A percentile compares a stretch with the other conserved stretches of the same genome.
Evolutionary conservation across 2,329 filamentous ascomycete genomes (phyloP).

Genomic region (Pleurostoma richardsiae): DNA sequence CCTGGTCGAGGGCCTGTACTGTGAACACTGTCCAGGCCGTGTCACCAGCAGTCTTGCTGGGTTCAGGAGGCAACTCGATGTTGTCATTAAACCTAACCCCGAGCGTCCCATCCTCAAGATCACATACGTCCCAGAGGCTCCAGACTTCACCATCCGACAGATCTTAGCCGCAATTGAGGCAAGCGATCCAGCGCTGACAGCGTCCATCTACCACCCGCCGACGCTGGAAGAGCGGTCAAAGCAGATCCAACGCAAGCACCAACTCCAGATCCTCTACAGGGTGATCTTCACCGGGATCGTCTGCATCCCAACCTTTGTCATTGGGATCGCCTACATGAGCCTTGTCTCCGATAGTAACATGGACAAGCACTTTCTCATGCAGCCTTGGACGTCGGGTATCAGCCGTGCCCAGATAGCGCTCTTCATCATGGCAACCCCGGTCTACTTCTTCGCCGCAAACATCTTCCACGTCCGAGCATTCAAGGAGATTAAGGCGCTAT

Average conservation of each 20-base stretch:
- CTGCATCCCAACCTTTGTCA: conserved; percentile 77
- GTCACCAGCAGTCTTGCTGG: conserved; percentile 49
- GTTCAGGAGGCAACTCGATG: conserved; percentile 44
- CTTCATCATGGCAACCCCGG: conserved; percentile 75
- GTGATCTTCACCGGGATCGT: conserved; percentile 63
- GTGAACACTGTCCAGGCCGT: conserved; percentile 61
- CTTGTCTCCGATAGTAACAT: conserved; percentile 58
- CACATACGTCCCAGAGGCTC: conserved; percentile 63
- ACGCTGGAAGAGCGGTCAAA: conserved; percentile 79
- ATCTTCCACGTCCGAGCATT: conserved; percentile 75
- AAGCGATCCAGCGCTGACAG: conserved; percentile 60
- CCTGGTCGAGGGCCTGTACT: conserved; percentile 67
- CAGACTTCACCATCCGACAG: conserved; percentile 67
- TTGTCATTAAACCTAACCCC: conserved; percentile 51
- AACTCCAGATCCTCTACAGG: conserved; percentile 63
- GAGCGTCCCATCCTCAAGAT: conserved; percentile 65
- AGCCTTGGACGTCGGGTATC: conserved; percentile 65
- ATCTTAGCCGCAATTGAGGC: conserved; percentile 65
- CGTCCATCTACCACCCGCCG: conserved; percentile 72
- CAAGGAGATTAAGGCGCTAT: conserved; percentile 73
- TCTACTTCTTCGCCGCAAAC: conserved; percentile 84
- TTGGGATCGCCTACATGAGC: conserved; percentile 90
- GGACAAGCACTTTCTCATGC: conserved; percentile 62
- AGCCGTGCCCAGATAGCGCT: conserved; percentile 74
- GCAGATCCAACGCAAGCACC: conserved; percentile 65